Conservation (phyloP, 176 grass and related monocot genomes). For the Secale cereale region DNA sequence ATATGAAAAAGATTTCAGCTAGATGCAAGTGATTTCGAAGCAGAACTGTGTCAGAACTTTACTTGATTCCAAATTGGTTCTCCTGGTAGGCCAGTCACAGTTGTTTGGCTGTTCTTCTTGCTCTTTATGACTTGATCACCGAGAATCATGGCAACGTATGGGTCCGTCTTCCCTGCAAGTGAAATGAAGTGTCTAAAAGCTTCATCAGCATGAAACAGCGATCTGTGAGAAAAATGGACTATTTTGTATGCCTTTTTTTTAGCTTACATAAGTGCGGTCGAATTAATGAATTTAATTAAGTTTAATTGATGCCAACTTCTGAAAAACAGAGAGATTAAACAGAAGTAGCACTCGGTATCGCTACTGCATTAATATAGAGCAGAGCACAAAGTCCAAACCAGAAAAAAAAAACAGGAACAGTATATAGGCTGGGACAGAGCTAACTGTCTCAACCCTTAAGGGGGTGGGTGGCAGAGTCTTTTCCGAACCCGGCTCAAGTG, state of each 20-base stretch:
- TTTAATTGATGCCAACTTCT: neutral
- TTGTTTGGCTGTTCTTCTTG: slow-evolving; percentile 98
- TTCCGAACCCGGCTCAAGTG: neutral
- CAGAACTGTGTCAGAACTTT: slow-evolving; percentile 8
- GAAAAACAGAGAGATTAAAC: neutral
- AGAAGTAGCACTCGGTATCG: neutral
- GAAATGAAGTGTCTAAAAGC: neutral
- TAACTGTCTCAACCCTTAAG: neutral
- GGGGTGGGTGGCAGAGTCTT: neutral
- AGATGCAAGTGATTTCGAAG: neutral
- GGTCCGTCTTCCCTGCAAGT: slow-evolving; percentile 86
- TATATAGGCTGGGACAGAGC: neutral
- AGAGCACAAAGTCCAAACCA: neutral
- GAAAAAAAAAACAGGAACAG: neutral
- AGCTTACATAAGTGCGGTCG: no score
- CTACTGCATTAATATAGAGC: neutral
- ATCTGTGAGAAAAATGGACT: neutral
- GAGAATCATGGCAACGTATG: slow-evolving; percentile 83
- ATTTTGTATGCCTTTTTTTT: neutral
- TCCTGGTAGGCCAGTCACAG: slow-evolving; percentile 78
- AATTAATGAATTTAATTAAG: neutral
- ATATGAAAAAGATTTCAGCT: neutral
- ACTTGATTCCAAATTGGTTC: slow-evolving; percentile 99
- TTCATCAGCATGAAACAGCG: neutral
- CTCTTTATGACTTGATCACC: slow-evolving; percentile 94